Percentiles rank a stretch among this genome's conserved stretches.
phyloP scores from a whole-genome alignment of 2,329 filamentous ascomycete species.

The Fonsecaea multimorphosa region DNA sequence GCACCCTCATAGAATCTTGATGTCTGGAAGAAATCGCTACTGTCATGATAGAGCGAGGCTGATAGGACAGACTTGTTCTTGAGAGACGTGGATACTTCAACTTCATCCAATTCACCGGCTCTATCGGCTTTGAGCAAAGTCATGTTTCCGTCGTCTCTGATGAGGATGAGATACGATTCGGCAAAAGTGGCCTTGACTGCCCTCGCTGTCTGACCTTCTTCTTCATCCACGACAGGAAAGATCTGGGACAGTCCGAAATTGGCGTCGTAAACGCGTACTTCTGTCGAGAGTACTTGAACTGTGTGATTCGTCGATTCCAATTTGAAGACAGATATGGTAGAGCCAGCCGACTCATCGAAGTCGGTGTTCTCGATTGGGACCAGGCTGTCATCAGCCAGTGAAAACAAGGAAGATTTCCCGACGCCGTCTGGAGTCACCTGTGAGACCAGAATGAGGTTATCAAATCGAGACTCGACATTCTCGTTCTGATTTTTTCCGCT shows the following conservation, averaged over 20 bases:
- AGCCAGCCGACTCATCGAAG: slow-evolving; percentile 87
- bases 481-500: slow-evolving; percentile 61
- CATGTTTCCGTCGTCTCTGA: slow-evolving; percentile 82
- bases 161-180: slow-evolving; percentile 82
- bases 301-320: slow-evolving; percentile 81
- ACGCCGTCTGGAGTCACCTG: slow-evolving; percentile 69
- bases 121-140: slow-evolving; percentile 79
- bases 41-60: slow-evolving; percentile 81
- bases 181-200: slow-evolving; percentile 81
- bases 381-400: slow-evolving; percentile 73
- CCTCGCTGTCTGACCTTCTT: slow-evolving; percentile 75
- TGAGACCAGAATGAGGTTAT: slow-evolving; percentile 83
- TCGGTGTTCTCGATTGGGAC: slow-evolving; percentile 81
- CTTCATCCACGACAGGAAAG: slow-evolving; percentile 88
- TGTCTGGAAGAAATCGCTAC: slow-evolving; percentile 60
- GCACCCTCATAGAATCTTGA: slow-evolving; percentile 50
- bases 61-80: slow-evolving; percentile 76
- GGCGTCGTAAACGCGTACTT: slow-evolving; percentile 88
- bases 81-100: slow-evolving; percentile 67
- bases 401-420: slow-evolving; percentile 79
- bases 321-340: slow-evolving; percentile 82
- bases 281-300: slow-evolving; percentile 83
- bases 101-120: slow-evolving; percentile 82
- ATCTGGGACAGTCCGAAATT: slow-evolving; percentile 90
- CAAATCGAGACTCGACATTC: slow-evolving; percentile 69